Evolutionary conservation across 768 basidiomycete species (phyloP).

Genomic region (Hirschioporus abietinus): DNA sequence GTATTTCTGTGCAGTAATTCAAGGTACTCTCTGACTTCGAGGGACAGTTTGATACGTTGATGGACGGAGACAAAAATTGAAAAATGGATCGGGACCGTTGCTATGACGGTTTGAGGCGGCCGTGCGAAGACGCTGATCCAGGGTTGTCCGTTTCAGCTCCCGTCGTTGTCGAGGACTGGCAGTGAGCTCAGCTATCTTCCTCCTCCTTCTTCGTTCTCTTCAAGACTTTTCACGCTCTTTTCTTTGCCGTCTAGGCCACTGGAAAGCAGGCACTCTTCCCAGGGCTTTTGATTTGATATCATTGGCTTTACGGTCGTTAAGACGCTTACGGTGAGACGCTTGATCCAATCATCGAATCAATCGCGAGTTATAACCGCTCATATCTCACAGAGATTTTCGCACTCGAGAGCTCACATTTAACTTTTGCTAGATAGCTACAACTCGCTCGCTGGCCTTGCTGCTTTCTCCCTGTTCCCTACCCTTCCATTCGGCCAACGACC

Average conservation of each 20-base stretch:
- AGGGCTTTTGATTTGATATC: slow-evolving; percentile 1
- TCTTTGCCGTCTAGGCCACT: background rate
- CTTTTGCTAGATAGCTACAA: background rate
- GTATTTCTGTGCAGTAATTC: no score
- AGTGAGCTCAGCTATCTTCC: background rate
- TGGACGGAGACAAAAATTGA: no score
- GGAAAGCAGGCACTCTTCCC: slow-evolving; percentile 1
- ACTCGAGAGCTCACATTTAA: background rate
- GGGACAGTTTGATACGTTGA: no score
- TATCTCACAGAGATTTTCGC: slow-evolving; percentile 1
- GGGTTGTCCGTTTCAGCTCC: background rate
- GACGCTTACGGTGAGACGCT: background rate
- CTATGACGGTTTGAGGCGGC: background rate
- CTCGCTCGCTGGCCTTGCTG: background rate
- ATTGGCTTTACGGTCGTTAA: background rate
- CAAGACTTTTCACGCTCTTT: background rate
- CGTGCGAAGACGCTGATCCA: background rate
- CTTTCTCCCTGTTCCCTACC: background rate
- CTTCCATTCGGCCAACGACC: background rate
- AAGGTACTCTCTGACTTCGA: no score
- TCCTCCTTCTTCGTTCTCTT: slow-evolving; percentile 2
- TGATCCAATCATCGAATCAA: slow-evolving; percentile 1
- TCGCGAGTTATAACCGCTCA: background rate
- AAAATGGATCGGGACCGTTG: background rate
- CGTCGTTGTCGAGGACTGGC: background rate